Evolutionary conservation across 1,284 basidiomycete species (phyloP).

Genomic region (Trichosporon inkin): DNA sequence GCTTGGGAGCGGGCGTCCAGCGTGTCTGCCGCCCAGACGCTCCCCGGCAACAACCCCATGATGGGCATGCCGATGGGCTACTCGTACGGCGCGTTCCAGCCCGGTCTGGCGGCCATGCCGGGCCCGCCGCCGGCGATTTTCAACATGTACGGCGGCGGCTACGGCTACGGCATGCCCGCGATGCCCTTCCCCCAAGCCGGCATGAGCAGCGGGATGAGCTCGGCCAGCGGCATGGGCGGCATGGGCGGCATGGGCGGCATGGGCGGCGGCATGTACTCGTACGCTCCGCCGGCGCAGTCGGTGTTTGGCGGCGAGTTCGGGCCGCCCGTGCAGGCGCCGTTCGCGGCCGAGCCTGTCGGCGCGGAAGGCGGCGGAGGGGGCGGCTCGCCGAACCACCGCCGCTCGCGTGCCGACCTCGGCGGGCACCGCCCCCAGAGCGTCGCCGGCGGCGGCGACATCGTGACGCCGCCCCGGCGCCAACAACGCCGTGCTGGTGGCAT

Average conservation of each 20-base stretch:
- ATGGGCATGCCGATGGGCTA: conserved; percentile 20
- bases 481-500: conserved; percentile 12
- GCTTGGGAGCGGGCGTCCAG: conserved; percentile 43
- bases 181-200: conserved; percentile 9
- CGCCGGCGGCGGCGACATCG: not conserved
- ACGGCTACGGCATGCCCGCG: conserved; percentile 13
- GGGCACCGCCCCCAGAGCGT: conserved; percentile 9
- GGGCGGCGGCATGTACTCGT: conserved; percentile 34
- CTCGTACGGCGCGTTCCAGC: conserved; percentile 16
- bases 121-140: not conserved
- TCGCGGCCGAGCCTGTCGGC: conserved; percentile 3
- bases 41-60: conserved; percentile 5
- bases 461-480: conserved; percentile 7
- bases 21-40: conserved; percentile 26
- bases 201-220: conserved; percentile 8
- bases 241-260: conserved; percentile 15
- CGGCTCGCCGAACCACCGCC: conserved; percentile 8
- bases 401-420: conserved; percentile 10
- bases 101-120: not conserved
- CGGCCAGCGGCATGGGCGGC: conserved; percentile 6
- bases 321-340: conserved; percentile 26
- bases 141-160: conserved; percentile 14
- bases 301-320: conserved; percentile 46
- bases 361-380: not conserved
- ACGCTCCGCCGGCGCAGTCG: conserved; percentile 35